Base-by-base conservation (phyloP, 768 basidiomycete genomes). In the Lyophyllum shimeji region DNA sequence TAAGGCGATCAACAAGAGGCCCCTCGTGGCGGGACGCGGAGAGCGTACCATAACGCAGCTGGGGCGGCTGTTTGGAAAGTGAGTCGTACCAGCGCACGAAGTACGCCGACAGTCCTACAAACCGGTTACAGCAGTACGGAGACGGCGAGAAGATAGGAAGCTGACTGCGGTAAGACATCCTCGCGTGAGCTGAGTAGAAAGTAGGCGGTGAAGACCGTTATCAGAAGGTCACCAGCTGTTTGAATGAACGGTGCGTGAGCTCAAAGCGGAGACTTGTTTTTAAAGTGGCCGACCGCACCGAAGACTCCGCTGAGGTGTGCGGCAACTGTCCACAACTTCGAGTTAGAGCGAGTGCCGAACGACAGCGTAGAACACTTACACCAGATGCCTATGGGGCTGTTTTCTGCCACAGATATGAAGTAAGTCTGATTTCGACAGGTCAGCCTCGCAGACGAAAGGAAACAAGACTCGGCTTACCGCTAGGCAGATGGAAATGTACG, bases 31-130 rank as follows among this genome's bases (percentile, higher is more conserved):
- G 17, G 9, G 7, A n/a, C 18, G 39, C n/a, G 7, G 1, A 9
- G 29, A 17, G 46, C 62, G n/a, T 52, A 73, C 70, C 72, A 74
- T 25, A 74, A 17, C 17, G 70, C 65, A 40, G 72, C 71, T 15
- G 72, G 71, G 21, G 69, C 66, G 1, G 69, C 65, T 5, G 69
- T 68, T 46, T 67, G 63, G 45, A 70, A 71, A 1, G 70, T 71
- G 17, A 74, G 62, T 6, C 67, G 65, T 5, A 71, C 57, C 20
- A 74, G 64, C 3, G 70, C 57, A 18, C 46, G 63, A 55, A 74
- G 65, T 23, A 69, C 46, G 23, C 69, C 66, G 12, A 66, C 61
- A 7, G 69, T 69, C 46, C 68, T 67, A 29, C 31, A 23, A 18
- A 11, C 9, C 20, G 15, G 12, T 31, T 33, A 37, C n/a, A 40